phyloP scores from a whole-genome alignment of 208 protist species.

The Leishmania gerbilli region DNA sequence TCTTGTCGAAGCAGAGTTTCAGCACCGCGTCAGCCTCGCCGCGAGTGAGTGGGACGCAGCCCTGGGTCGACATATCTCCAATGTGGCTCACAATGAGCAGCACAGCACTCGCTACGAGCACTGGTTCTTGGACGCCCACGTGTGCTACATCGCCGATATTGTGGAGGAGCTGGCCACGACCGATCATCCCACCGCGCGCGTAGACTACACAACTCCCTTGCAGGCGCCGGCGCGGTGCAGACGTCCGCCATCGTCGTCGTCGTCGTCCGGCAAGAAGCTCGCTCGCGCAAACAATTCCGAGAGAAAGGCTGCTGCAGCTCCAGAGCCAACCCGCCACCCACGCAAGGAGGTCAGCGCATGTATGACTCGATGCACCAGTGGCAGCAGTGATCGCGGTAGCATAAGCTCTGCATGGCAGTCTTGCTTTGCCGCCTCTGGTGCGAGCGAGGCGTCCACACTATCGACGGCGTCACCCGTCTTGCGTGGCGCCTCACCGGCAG shows the following conservation, averaged over 20 bases:
- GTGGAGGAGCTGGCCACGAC: constrained; percentile 36
- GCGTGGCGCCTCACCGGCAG: neutral
- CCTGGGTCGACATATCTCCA: constrained; percentile 30
- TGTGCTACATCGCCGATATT: constrained; percentile 37
- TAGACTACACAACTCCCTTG: constrained; percentile 22
- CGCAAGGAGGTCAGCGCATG: neutral
- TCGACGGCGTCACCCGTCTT: neutral
- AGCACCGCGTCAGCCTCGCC: constrained; percentile 14
- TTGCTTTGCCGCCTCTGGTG: constrained; percentile 15
- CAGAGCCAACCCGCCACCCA: neutral
- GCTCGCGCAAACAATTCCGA: neutral
- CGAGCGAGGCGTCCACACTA: neutral
- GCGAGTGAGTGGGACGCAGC: constrained; percentile 37
- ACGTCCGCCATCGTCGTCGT: neutral
- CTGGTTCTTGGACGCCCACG: constrained; percentile 38
- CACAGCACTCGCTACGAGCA: constrained; percentile 49
- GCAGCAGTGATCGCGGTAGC: neutral
- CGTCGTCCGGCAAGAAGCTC: neutral
- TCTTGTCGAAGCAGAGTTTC: constrained; percentile 18
- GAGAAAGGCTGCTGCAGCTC: neutral
- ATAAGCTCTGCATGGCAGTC: constrained; percentile 27
- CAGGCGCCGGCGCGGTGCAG: neutral
- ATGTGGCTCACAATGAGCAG: constrained; percentile 39
- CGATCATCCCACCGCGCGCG: constrained; percentile 31
- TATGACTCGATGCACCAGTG: neutral